Conservation (phyloP, 306 rosid species). For the Begonia loranthoides region DNA sequence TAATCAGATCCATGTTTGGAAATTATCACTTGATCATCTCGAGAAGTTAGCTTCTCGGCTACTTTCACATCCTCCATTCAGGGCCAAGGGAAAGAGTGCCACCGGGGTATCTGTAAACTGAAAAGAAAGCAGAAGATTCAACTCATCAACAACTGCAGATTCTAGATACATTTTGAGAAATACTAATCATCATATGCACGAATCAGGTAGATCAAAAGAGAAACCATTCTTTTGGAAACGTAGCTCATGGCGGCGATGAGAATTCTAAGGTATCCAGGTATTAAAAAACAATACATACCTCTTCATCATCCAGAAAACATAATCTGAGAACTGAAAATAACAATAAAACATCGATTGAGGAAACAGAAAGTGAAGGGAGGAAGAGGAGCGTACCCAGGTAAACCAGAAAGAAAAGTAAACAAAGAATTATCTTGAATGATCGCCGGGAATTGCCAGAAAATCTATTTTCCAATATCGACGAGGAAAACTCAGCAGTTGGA, state of each 20-base stretch:
- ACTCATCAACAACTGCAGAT: not conserved
- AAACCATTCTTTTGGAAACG: too few species aligned
- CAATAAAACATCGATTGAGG: too few species aligned
- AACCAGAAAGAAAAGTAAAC: conserved; percentile 10
- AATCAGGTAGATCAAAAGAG: too few species aligned
- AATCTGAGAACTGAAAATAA: too few species aligned
- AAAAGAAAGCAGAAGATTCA: not conserved
- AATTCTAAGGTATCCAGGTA: too few species aligned
- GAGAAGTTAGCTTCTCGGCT: not conserved
- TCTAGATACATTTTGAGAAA: not conserved
- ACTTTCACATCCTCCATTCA: not conserved
- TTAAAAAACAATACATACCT: too few species aligned
- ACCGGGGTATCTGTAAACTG: not conserved
- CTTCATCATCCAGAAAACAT: too few species aligned
- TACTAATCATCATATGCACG: not conserved
- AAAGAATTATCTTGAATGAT: conserved; percentile 10
- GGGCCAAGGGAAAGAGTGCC: not conserved
- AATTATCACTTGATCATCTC: not conserved
- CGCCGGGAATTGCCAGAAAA: conserved; percentile 10
- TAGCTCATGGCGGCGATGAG: too few species aligned
- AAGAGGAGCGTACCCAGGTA: conserved; percentile 36
- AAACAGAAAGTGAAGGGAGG: not conserved
- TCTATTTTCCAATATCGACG: too few species aligned
- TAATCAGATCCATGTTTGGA: conserved; percentile 8
- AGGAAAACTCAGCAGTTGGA: conserved; percentile 19